Conservation (phyloP, 2,329 filamentous ascomycete species). For the Pseudopithomyces chartarum region DNA sequence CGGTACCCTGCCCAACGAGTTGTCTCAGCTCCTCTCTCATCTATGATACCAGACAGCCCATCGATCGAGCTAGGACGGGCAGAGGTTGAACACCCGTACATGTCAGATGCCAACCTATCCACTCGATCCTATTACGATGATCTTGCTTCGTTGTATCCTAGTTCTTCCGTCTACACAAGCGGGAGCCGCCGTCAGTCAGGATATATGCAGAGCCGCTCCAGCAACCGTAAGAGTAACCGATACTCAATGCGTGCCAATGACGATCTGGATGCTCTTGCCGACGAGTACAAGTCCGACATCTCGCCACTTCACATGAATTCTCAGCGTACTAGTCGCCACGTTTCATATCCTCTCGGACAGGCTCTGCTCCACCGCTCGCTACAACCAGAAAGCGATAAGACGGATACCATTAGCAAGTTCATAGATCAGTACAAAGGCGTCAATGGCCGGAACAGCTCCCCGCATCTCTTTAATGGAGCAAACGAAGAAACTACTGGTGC, state of each 20-base stretch:
- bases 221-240: constrained; percentile 27
- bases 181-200: constrained; percentile 26
- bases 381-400: constrained; percentile 23
- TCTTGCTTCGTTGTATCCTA: constrained; percentile 32
- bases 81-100: constrained; percentile 11
- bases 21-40: constrained; percentile 24
- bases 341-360: constrained; percentile 18
- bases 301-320: constrained; percentile 19
- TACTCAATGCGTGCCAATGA: constrained; percentile 23
- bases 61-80: constrained; percentile 27
- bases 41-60: constrained; percentile 36
- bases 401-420: constrained; percentile 40
- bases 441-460: constrained; percentile 11
- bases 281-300: constrained; percentile 20
- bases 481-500: not conserved
- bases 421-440: constrained; percentile 34
- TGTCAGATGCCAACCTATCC: constrained; percentile 14
- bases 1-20: constrained; percentile 4
- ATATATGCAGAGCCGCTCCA: constrained; percentile 25
- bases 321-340: constrained; percentile 12
- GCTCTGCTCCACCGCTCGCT: constrained; percentile 19
- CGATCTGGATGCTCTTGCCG: constrained; percentile 16
- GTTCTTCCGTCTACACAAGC: constrained; percentile 38
- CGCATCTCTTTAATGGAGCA: constrained; percentile 3
- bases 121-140: constrained; percentile 37